These are phyloP conservation scores for Fraxinus pennsylvanica DNA, from an alignment of 257 asterid species.

Conservation along the genomic window DNA sequence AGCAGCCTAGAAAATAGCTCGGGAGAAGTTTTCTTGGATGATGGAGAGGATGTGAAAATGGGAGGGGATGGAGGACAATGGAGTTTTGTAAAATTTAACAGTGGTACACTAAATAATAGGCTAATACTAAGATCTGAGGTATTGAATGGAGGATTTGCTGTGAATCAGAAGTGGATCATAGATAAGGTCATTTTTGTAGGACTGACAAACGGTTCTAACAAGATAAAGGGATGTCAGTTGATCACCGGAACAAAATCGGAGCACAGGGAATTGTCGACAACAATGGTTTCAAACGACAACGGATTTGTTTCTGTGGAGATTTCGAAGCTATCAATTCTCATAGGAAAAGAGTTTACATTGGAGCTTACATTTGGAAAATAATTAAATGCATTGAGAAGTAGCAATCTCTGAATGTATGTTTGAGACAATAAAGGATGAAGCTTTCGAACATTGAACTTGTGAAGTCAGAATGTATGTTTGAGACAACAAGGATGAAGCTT, in stretches of 20 bases:
- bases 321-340: slow-evolving; percentile 24
- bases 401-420: background rate
- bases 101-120: slow-evolving; percentile 24
- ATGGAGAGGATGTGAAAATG: slow-evolving; percentile 54
- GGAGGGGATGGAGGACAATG: slow-evolving; percentile 46
- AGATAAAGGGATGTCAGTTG: slow-evolving; percentile 25
- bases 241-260: slow-evolving; percentile 11
- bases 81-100: slow-evolving; percentile 39
- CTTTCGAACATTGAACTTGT: background rate
- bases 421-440: background rate
- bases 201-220: slow-evolving; percentile 20
- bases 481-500: too few relatives aligned
- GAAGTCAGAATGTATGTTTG: background rate
- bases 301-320: slow-evolving; percentile 44
- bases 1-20: slow-evolving; percentile 26
- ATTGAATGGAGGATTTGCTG: slow-evolving; percentile 38
- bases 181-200: slow-evolving; percentile 40
- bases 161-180: slow-evolving; percentile 38
- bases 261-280: background rate
- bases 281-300: slow-evolving; percentile 1
- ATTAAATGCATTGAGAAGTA: background rate
- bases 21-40: slow-evolving; percentile 60
- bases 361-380: slow-evolving; percentile 24
- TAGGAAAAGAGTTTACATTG: slow-evolving; percentile 40
- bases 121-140: slow-evolving; percentile 44